Base-by-base conservation (phyloP, 352 stramenopile genomes). In the Phytophthora hibernalis region DNA sequence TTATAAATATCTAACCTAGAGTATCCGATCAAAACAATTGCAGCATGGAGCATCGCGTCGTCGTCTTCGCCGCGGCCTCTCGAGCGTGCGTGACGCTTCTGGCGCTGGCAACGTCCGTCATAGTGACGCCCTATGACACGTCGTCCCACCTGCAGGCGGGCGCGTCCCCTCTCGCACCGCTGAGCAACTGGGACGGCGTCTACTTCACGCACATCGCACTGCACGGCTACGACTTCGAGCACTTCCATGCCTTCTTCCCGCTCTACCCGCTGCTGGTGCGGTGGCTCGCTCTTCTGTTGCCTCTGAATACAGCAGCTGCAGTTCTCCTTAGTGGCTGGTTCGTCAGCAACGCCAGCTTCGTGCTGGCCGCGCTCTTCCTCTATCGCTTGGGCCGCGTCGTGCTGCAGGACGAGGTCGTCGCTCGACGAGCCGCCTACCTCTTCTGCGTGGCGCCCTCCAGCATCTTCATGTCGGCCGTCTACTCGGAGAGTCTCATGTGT, bases 181-280 rank as follows among this genome's bases (percentile, higher is more conserved):
- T 95, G 33, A 82, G 73, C 40, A 92, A 92, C 62, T 97, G 90
- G 90, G 90, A 96, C 70, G 90, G 84, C 53, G 89, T 93, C 51
- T 96, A 89, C 70, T 96, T 84, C 56, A 59, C 77, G 13, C 73
- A 82, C 66, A 96, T 97, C 45, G 90, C 87, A 4, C 54, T 56
- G 15, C 33, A 70, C 26, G 90, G 90, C 54, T 97, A 97, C 82
- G 75, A 80, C 52, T 95, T 91, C 50, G 90, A 97, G 72, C 84
- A 96, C 50, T 74, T 86, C 26, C 84, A 94, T 70, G 85, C 87
- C 42, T 96, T 96, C 72, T 96, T 93, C 66, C 87, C 87, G 33
- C 63, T 96, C 28, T 94, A 91, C 43, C 75, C 89, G 37, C 54
- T 92, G 44, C 63, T 93, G 35, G 59, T 71, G 37, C 83, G 82